These are phyloP conservation scores for Volvariella volvacea DNA, from an alignment of 1,284 basidiomycete species.

Conservation along the genomic window DNA sequence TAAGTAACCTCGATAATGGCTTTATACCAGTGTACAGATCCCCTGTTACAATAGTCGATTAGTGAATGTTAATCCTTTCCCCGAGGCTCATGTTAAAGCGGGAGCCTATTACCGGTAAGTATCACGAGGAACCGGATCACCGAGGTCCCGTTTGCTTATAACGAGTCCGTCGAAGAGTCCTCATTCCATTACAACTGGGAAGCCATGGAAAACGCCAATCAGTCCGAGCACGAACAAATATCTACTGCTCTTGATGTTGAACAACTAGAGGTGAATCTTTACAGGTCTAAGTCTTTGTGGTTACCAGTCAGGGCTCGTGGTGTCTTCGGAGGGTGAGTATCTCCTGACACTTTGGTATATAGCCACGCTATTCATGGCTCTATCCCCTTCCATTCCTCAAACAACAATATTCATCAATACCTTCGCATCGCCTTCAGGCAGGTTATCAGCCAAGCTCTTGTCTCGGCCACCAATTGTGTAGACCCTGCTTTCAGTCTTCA, in stretches of 20 bases:
- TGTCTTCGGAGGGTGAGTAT: conserved; percentile 78
- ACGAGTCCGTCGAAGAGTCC: no score
- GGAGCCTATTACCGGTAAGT: no score
- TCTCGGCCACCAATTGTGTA: conserved; percentile 74
- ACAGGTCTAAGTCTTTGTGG: conserved; percentile 70
- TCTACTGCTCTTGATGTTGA: conserved; percentile 74
- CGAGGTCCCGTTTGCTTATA: no score
- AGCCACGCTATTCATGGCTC: no score
- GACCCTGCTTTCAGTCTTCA: conserved; percentile 64
- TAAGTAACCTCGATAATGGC: background rate
- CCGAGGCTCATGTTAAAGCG: no score
- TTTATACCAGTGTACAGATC: no score
- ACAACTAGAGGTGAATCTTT: conserved; percentile 69
- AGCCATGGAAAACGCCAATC: conserved; percentile 26
- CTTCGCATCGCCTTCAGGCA: conserved; percentile 31
- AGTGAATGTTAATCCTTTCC: no score
- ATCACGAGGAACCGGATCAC: no score
- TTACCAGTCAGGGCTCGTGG: conserved; percentile 63
- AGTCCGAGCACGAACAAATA: conserved; percentile 54
- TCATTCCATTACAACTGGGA: no score
- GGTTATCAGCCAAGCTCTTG: conserved; percentile 84
- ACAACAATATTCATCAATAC: background rate
- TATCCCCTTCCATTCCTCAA: background rate
- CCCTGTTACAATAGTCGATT: no score
- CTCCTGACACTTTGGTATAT: no score